These are phyloP conservation scores for Cytospora leucostoma DNA, from an alignment of 2,329 filamentous ascomycete species.

Conservation along the genomic window DNA sequence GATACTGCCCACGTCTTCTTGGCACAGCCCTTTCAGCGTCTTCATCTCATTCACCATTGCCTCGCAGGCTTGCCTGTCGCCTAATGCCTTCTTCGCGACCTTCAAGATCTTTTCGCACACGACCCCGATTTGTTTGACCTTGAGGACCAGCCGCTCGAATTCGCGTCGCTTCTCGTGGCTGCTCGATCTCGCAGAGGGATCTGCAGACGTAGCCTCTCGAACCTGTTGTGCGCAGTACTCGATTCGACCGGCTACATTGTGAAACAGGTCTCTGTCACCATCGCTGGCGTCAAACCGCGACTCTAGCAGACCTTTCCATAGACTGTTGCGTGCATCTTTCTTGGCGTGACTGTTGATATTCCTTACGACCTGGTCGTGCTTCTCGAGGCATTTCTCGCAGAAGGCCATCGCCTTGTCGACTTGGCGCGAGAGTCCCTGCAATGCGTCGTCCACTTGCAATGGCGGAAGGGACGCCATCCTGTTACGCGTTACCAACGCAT, in stretches of 20 bases:
- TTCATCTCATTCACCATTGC: slow-evolving; percentile 17
- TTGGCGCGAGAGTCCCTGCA: slow-evolving; percentile 14
- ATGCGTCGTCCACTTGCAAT: slow-evolving; percentile 6
- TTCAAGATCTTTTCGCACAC: slow-evolving; percentile 8
- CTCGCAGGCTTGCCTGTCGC: slow-evolving; percentile 13
- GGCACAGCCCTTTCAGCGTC: slow-evolving; percentile 10
- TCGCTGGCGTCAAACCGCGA: slow-evolving; percentile 10
- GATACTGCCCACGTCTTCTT: neutral
- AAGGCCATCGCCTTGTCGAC: slow-evolving; percentile 19
- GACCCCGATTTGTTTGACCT: slow-evolving; percentile 2
- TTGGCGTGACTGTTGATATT: slow-evolving; percentile 35
- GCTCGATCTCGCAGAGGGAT: neutral
- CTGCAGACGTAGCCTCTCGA: neutral
- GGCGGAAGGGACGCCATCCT: neutral
- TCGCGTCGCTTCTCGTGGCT: neutral
- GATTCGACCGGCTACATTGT: neutral
- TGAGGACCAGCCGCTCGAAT: neutral
- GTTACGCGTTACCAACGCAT: neutral
- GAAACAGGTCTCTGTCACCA: slow-evolving; percentile 17
- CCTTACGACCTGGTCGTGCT: slow-evolving; percentile 42
- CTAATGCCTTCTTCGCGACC: neutral
- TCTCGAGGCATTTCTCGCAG: slow-evolving; percentile 29
- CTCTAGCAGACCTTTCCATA: slow-evolving; percentile 24
- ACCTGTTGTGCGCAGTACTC: slow-evolving; percentile 10
- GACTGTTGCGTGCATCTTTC: slow-evolving; percentile 16